phyloP scores from a whole-genome alignment of 2,329 filamentous ascomycete genomes.

The Colletotrichum spinosum region DNA sequence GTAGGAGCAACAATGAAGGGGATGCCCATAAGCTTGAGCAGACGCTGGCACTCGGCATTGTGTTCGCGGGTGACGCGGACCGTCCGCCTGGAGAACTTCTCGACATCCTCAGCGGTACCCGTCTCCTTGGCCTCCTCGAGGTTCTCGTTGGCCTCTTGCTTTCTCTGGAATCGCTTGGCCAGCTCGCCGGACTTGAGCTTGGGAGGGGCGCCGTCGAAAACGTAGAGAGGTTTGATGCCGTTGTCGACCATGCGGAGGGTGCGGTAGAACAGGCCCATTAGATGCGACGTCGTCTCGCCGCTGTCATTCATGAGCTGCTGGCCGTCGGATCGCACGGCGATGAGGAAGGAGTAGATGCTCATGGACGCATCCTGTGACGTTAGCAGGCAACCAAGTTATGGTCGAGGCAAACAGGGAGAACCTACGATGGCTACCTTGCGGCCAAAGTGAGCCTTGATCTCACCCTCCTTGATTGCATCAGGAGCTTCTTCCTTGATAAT shows the following conservation, averaged over 20 bases:
- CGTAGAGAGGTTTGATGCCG: slow-evolving; percentile 97
- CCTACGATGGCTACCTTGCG: slow-evolving; percentile 97
- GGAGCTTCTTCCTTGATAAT: slow-evolving; percentile 94
- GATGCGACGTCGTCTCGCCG: slow-evolving; percentile 95
- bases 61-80: slow-evolving; percentile 97
- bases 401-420: slow-evolving; percentile 36
- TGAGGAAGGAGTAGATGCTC: slow-evolving; percentile 99
- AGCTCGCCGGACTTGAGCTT: slow-evolving; percentile 98
- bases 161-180: slow-evolving; percentile 94
- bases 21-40: slow-evolving; percentile 95
- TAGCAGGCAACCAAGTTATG: neutral
- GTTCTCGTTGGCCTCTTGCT: slow-evolving; percentile 89
- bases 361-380: slow-evolving; percentile 80
- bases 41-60: slow-evolving; percentile 91
- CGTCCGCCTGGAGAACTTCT: slow-evolving; percentile 95
- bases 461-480: slow-evolving; percentile 94
- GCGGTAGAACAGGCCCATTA: slow-evolving; percentile 99
- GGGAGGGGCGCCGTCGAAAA: slow-evolving; percentile 96
- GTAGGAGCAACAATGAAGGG: slow-evolving; percentile 96
- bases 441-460: slow-evolving; percentile 99
- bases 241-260: slow-evolving; percentile 98
- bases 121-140: slow-evolving; percentile 97
- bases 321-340: slow-evolving; percentile 95
- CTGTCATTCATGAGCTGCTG: slow-evolving; percentile 96
- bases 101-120: slow-evolving; percentile 95